phyloP scores from a whole-genome alignment of 805 yeast genomes.

The Suhomyces canberraensis region DNA sequence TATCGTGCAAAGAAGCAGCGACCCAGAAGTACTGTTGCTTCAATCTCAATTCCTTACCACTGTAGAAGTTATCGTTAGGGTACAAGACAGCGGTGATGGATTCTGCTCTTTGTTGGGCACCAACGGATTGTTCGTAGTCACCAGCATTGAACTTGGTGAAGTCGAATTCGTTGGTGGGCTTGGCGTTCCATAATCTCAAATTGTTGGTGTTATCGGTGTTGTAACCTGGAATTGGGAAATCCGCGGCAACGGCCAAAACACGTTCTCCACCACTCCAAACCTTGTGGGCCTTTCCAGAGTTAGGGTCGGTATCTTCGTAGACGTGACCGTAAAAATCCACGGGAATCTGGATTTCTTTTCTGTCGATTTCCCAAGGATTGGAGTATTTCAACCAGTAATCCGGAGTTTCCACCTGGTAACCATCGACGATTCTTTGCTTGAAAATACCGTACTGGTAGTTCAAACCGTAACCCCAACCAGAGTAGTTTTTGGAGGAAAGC shows the following conservation, averaged over 20 bases:
- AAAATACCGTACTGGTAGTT: conserved; percentile 93
- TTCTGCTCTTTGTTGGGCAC: conserved; percentile 84
- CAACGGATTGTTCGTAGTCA: conserved; percentile 81
- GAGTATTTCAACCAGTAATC: conserved; percentile 89
- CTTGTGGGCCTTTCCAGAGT: conserved; percentile 55
- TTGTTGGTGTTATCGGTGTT: conserved; percentile 81
- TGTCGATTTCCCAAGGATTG: conserved; percentile 91
- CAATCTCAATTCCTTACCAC: conserved; percentile 86
- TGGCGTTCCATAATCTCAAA: conserved; percentile 84
- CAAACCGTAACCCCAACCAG: conserved; percentile 96
- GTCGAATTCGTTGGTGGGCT: conserved; percentile 88
- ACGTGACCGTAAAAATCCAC: conserved; percentile 87
- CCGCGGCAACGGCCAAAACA: conserved; percentile 85
- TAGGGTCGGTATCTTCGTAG: conserved; percentile 50
- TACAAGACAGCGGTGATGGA: conserved; percentile 88
- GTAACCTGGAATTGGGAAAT: conserved; percentile 91
- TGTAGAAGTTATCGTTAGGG: conserved; percentile 90
- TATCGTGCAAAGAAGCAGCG: conserved; percentile 88
- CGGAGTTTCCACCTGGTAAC: conserved; percentile 91
- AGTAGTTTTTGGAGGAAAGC: conserved; percentile 76
- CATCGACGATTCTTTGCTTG: conserved; percentile 83
- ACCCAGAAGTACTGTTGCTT: conserved; percentile 98
- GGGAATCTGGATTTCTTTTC: conserved; percentile 84
- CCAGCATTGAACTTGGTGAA: conserved; percentile 88
- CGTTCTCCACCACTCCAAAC: conserved; percentile 88